Base-by-base conservation (phyloP, 768 basidiomycete genomes). In the Inosperma sp. region DNA sequence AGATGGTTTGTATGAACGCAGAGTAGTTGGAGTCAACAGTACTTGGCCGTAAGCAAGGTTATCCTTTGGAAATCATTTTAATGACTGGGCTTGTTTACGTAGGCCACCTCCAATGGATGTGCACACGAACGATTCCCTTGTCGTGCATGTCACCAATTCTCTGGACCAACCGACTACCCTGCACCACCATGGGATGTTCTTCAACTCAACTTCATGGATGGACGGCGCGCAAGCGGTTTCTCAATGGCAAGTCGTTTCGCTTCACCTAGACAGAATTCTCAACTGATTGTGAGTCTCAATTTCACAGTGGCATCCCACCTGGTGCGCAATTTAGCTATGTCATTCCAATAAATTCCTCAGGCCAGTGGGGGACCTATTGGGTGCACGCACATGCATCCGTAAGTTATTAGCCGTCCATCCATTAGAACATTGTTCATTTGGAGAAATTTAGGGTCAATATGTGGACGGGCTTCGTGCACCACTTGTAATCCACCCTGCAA, bases 111-210 rank as follows among this genome's bases (percentile, higher is more conserved):
- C 90, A 0, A 71, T 96, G 52, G 79, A 84, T 21, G 80, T 93
- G 9, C 77, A 75, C 54, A 77, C 80, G 5, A 76, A 75, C 16
- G 92, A 98, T 65, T 79, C 80, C 0, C 72, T 96, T 25, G 60
- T 86, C 22, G 75, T 97, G 0, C 93, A 97, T 63, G 82, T 83
- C 5, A 73, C 73, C 23, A 93, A 94, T 66, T 79, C 78, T 2
- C 66, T 94, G 49, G 82, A 86, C 48, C 56, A 71, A 22, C 78
- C 84, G 0, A 78, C 87, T 0, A 77, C 84, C 1, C 70, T 97
- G 13, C 95, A 98, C 65, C 87, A 94, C 62, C 94, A 96, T 68
- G 95, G 95, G 55, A 90, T 95, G 86, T 93, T 83, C 71, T 93
- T 96, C 76, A 94, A 93, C 65, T 77, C 80, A 2, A 78, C 87